A percentile compares a stretch with the other conserved stretches of the same genome.
Evolutionary conservation across 1,139 yeast genomes (phyloP).

Genomic region (Magnusiomyces sp.): DNA sequence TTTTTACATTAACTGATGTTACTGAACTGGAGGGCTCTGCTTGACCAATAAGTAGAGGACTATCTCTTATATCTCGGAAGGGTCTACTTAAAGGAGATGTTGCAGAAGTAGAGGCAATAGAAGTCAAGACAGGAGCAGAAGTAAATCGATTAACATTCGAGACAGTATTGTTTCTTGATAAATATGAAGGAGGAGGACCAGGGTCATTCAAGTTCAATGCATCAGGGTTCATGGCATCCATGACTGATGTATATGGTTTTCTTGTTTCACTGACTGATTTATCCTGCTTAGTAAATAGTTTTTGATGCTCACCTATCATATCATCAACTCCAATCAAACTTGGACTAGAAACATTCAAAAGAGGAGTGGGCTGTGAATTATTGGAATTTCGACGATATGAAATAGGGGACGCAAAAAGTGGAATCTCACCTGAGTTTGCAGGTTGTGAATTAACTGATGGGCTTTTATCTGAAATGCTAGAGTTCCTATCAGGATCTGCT

Average conservation of each 20-base stretch:
- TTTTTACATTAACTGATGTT: constrained; percentile 14
- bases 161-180: too few relatives aligned
- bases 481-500: too few relatives aligned
- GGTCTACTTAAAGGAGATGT: constrained; percentile 5
- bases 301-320: constrained; percentile 18
- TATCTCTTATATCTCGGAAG: constrained; percentile 1
- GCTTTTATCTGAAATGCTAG: too few relatives aligned
- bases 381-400: constrained; percentile 1
- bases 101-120: not conserved
- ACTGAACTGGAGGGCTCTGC: constrained; percentile 15
- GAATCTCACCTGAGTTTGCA: not conserved
- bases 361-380: not conserved
- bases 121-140: constrained; percentile 1
- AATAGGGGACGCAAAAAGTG: not conserved
- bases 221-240: not conserved
- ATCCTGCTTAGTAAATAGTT: constrained; percentile 14
- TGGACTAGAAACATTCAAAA: constrained; percentile 12
- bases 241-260: not conserved
- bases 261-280: not conserved
- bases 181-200: constrained; percentile 7
- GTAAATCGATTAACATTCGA: too few relatives aligned
- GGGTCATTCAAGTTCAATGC: constrained; percentile 2
- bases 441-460: too few relatives aligned
- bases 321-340: constrained; percentile 16
- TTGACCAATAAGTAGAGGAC: constrained; percentile 17